Evolutionary conservation across 768 basidiomycete genomes (phyloP).

Genomic region (Kwoniella sp.): DNA sequence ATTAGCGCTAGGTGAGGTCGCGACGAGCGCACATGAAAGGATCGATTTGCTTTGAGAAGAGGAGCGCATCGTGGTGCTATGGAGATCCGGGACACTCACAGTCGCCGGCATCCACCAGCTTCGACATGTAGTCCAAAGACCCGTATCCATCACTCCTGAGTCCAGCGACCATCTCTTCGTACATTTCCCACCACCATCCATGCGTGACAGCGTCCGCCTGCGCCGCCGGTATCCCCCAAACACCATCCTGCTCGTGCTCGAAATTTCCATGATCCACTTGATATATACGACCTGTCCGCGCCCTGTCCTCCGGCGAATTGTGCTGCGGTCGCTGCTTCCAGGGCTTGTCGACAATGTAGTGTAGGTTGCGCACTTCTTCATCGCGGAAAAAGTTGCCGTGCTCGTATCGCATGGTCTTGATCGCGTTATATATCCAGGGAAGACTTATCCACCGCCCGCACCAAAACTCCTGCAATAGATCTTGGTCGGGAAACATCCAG

Average conservation of each 20-base stretch:
- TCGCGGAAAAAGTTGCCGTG: constrained; percentile 79
- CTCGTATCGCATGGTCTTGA: constrained; percentile 70
- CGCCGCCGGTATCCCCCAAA: constrained; percentile 11
- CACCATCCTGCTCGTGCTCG: constrained; percentile 13
- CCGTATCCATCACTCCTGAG: constrained; percentile 7
- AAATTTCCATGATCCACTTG: constrained; percentile 13
- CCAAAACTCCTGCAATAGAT: constrained; percentile 78
- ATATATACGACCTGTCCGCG: constrained; percentile 12
- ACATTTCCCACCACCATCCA: constrained; percentile 31
- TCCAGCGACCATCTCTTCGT: constrained; percentile 14
- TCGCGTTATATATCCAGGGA: constrained; percentile 63
- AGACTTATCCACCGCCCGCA: constrained; percentile 56
- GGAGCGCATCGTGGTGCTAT: background rate
- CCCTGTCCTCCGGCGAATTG: constrained; percentile 3
- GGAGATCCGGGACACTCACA: background rate
- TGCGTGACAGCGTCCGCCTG: constrained; percentile 34
- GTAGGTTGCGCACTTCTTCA: constrained; percentile 70
- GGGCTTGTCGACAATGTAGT: constrained; percentile 42
- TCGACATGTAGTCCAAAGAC: constrained; percentile 18
- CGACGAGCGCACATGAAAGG: no score
- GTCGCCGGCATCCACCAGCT: constrained; percentile 13
- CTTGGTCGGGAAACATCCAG: constrained; percentile 84
- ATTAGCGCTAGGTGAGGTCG: no score
- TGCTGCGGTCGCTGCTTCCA: constrained; percentile 30
- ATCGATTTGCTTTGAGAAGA: no score